Evolutionary conservation across 306 rosid species (phyloP), one percentile per base, ranked within the genome.

Genomic region (Cicer chorassanicum): DNA sequence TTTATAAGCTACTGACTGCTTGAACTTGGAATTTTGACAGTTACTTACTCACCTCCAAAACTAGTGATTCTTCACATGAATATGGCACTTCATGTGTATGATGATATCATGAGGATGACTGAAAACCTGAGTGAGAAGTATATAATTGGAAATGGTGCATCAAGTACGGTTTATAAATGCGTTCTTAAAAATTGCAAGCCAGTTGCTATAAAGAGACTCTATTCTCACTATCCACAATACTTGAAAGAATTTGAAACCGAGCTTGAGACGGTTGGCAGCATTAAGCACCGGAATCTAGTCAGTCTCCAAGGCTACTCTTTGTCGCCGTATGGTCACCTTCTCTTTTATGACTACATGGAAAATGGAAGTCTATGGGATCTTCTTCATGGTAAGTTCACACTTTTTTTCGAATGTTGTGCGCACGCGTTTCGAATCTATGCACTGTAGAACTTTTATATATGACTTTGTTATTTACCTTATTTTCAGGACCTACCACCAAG

Each of bases 341-440:
- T 94, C 68, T 88, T 94, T 81, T 94, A 94, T n/a, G 98, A 91
- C 73, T 91, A 86, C 84, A 94, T 94, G 97, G 97, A 89, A 75
- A 90, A 90, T 54, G 98, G 97, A 70, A 91, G 97, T 86, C 91
- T 94, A 8, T 94, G 97, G 96, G 98, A 94, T 78, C 84, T 90
- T 75, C 97, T 94, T 78, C 97, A 94, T 63, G 95, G 98, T 94
- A 78, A 76, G 83, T 73, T 53, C 68, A 34, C 51, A 70, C 38
- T 24, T 5, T 40, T 15, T 40, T 21, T 15, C 46, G 14, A 45
- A 13, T 66, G 6, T 4, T 73, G 65, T 8, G 29, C 51, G 6
- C 9, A 2, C 7, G 41, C 60, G 8, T 40, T 13, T 19, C 7
- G n/a, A 19, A 8, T 77, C 50, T 19, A 38, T 68, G 19, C 6